A percentile compares a stretch with the other conserved stretches of the same genome.
Conservation (phyloP, 345 rosid species). For the Pistacia integerrima region DNA sequence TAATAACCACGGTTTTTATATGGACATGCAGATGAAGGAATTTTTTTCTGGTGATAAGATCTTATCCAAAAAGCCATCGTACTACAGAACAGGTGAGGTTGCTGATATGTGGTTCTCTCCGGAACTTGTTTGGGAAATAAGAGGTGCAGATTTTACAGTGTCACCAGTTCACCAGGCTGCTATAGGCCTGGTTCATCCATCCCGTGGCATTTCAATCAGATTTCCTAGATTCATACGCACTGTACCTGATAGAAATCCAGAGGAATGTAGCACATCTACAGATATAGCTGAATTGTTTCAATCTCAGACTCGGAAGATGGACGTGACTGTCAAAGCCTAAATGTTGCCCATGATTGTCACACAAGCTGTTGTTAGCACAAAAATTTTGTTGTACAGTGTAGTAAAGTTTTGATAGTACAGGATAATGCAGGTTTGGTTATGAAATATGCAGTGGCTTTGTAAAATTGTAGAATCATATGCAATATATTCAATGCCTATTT, state of each 20-base stretch:
- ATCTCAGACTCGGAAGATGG: conserved; percentile 75
- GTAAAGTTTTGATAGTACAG: background rate
- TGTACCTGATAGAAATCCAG: conserved; percentile 53
- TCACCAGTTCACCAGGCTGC: conserved; percentile 84
- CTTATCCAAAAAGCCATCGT: conserved; percentile 61
- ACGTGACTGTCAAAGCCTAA: conserved; percentile 32
- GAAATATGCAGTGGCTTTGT: background rate
- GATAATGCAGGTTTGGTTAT: background rate
- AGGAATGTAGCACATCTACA: conserved; percentile 74
- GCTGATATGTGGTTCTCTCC: conserved; percentile 86
- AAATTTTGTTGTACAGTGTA: background rate
- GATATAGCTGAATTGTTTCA: conserved; percentile 77
- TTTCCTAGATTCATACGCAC: conserved; percentile 67
- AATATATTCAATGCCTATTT: background rate
- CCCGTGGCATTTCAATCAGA: conserved; percentile 81
- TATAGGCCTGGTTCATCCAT: conserved; percentile 76
- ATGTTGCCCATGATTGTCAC: background rate
- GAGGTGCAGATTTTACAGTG: conserved; percentile 85
- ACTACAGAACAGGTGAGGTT: conserved; percentile 71
- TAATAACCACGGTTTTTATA: background rate
- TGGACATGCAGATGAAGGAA: conserved; percentile 75
- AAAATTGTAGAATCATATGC: background rate
- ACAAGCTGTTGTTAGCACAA: background rate
- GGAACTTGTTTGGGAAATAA: conserved; percentile 78
- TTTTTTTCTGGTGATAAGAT: conserved; percentile 65